phyloP scores from a whole-genome alignment of 1,139 yeast species.

The Taphrina populina region DNA sequence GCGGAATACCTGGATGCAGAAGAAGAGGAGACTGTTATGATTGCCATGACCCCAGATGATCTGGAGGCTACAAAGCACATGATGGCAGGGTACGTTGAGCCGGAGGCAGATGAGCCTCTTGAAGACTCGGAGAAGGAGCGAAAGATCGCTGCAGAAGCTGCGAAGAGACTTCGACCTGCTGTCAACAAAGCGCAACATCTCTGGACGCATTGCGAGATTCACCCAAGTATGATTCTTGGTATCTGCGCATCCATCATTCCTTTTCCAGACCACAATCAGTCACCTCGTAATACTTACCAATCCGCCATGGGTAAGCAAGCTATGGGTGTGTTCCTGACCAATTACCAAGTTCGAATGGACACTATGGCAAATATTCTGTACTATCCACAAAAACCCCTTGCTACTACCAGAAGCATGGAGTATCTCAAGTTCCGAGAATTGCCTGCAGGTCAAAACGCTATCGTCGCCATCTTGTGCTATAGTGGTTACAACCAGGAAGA shows the following conservation, averaged over 20 bases:
- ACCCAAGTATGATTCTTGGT: conserved; percentile 97
- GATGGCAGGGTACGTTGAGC: conserved; percentile 49
- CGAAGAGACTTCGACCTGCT: conserved; percentile 79
- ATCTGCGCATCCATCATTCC: conserved; percentile 99
- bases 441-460: conserved; percentile 99
- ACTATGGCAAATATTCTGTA: conserved; percentile 97
- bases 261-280: conserved; percentile 98
- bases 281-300: conserved; percentile 98
- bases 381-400: conserved; percentile 98
- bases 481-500: conserved; percentile 99
- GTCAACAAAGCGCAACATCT: conserved; percentile 69
- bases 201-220: conserved; percentile 97
- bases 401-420: conserved; percentile 99
- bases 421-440: conserved; percentile 93
- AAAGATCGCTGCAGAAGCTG: conserved; percentile 60
- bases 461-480: conserved; percentile 96
- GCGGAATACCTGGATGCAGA: conserved; percentile 96
- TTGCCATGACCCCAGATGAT: conserved; percentile 99
- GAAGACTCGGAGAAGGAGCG: conserved; percentile 45
- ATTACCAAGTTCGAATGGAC: conserved; percentile 96
- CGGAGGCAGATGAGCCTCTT: conserved; percentile 45
- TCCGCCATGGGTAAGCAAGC: conserved; percentile 99
- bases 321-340: conserved; percentile 98
- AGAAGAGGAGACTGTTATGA: conserved; percentile 96
- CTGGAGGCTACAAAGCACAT: conserved; percentile 65